Base-by-base conservation (phyloP, 441 rosid genomes). In the Biscutella laevigata region DNA sequence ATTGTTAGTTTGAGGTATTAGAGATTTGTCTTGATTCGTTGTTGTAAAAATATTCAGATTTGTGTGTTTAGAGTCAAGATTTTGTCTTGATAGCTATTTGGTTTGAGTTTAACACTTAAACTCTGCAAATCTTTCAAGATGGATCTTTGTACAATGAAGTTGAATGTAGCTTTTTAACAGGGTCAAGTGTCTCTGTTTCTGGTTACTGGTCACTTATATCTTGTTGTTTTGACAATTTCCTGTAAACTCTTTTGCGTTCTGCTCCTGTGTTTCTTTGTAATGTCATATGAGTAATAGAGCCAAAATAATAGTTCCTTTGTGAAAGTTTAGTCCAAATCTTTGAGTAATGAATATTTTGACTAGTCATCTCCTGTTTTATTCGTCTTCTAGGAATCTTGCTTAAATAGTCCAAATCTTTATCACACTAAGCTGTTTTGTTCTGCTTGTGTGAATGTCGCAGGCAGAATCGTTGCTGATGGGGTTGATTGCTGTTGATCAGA, bases 391-490 rank as follows among this genome's bases (percentile, higher is more conserved):
- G 4, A 49, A 7, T 5, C 11, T 32, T 32, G 54, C 39, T 19
- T 11, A 6, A 46, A 28, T 27, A 11, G 8, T 10, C 1, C 39
- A 7, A 2, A 13, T 33, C 4, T 25, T 25, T 52, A 9, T 21
- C 16, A 25, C 26, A 16, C 37, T 37, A 28, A 10, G 25, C 26
- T 50, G 26, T 32, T 49, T 32, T n/a, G 30, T 14, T 21, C 7
- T 35, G 29, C 5, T 50, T 43, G 43, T 38, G 32, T 43, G 46
- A 44, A 53, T n/a, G 1, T 36, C 2, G 3, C 66, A 75, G 81
- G 71, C 64, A 12, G 78, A 63, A 58, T 53, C 59, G 2, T 14
- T 74, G 50, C 45, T 74, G 57, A 42, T 64, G 7, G 74, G 76
- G 27, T 52, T 74, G 57, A 63, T 45, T 34, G 58, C 66, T 28